A percentile compares a stretch with the other conserved stretches of the same genome.
Conservation (phyloP, 1,284 basidiomycete species). For the Boletus nobilissimus region DNA sequence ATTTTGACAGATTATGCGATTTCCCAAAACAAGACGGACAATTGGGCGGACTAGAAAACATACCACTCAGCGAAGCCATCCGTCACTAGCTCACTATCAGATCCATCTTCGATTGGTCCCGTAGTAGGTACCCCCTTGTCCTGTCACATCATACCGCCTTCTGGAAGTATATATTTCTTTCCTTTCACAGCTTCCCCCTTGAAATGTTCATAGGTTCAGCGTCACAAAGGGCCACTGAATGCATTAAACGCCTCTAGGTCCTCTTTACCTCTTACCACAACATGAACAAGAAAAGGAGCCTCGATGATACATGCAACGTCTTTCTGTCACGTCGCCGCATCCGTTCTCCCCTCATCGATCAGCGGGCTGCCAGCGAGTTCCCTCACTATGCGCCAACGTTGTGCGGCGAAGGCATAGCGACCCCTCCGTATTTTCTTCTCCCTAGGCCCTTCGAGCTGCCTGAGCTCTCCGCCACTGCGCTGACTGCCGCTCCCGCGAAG, state of each 20-base stretch:
- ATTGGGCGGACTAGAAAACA: constrained; percentile 37
- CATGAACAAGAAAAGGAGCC: constrained; percentile 44
- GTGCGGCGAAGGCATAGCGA: constrained; percentile 19
- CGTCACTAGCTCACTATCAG: neutral
- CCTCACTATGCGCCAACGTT: constrained; percentile 14
- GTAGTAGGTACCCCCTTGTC: constrained; percentile 34
- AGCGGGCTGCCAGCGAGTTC: constrained; percentile 30
- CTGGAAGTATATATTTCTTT: constrained; percentile 9
- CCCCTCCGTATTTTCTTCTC: constrained; percentile 24
- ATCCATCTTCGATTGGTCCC: constrained; percentile 16
- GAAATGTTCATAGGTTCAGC: constrained; percentile 13
- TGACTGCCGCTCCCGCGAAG: constrained; percentile 14
- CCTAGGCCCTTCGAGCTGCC: constrained; percentile 25
- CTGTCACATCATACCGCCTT: constrained; percentile 10
- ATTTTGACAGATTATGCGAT: constrained; percentile 23
- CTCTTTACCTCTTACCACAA: constrained; percentile 33
- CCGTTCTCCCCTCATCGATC: constrained; percentile 20
- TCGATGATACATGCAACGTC: constrained; percentile 45
- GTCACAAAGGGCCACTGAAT: constrained; percentile 38
- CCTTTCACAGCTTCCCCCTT: constrained; percentile 29
- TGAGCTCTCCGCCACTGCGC: neutral
- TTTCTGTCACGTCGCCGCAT: constrained; percentile 41
- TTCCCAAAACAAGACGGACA: constrained; percentile 35
- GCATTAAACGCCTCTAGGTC: neutral
- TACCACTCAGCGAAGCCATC: constrained; percentile 35